Conservation (phyloP, 495 filamentous ascomycete species). For the Lophiostoma macrostomum region DNA sequence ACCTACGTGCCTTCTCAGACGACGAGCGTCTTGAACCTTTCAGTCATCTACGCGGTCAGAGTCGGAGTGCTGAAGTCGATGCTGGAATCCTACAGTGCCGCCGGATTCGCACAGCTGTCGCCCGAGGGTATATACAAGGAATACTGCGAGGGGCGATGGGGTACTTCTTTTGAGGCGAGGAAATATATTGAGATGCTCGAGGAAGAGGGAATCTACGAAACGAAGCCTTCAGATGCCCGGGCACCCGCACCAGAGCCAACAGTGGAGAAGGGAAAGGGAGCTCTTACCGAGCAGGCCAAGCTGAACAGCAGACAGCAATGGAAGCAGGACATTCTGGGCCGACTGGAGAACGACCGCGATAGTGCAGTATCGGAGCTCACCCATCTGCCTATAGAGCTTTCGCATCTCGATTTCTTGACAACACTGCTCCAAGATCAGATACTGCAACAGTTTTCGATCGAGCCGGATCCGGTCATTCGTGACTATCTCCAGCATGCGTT, state of each 20-base stretch:
- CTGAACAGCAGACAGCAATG: constrained; percentile 13
- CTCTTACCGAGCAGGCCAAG: background rate
- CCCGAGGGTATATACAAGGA: constrained; percentile 6
- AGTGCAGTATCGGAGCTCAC: constrained; percentile 12
- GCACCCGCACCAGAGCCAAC: background rate
- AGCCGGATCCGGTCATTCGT: constrained; percentile 21
- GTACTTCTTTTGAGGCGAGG: constrained; percentile 5
- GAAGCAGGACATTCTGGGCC: constrained; percentile 19
- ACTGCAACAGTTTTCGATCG: constrained; percentile 18
- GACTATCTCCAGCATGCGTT: constrained; percentile 36
- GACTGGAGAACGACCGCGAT: constrained; percentile 15
- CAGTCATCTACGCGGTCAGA: constrained; percentile 7
- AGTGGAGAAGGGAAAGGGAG: background rate
- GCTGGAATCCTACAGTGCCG: background rate
- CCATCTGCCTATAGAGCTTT: constrained; percentile 38
- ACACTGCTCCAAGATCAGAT: constrained; percentile 31
- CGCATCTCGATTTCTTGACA: constrained; percentile 41
- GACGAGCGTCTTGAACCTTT: background rate
- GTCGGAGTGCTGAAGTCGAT: constrained; percentile 11
- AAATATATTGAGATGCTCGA: constrained; percentile 35
- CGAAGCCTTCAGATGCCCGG: background rate
- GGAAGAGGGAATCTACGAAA: constrained; percentile 38
- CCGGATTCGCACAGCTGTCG: background rate
- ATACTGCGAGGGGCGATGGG: constrained; percentile 8
- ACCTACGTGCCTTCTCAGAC: background rate